A percentile compares a stretch with the other conserved stretches of the same genome.
Conservation (phyloP, 768 basidiomycete species). For the Tulasnella calospora region DNA sequence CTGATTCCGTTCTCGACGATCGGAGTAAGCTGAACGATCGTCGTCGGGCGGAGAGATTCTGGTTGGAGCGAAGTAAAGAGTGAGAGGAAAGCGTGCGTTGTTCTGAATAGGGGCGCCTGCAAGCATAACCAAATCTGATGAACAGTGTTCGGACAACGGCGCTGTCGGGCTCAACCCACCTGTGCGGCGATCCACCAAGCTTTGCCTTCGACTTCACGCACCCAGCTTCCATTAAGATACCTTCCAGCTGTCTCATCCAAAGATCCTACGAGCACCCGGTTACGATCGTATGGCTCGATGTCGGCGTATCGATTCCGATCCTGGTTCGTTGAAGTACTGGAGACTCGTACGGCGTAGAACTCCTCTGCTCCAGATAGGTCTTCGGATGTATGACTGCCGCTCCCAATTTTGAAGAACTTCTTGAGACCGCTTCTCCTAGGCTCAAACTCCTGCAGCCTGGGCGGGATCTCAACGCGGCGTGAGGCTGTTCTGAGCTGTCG, state of each 20-base stretch:
- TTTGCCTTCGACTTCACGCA: slow-evolving; percentile 63
- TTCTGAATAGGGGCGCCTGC: slow-evolving; percentile 60
- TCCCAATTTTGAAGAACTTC: not conserved
- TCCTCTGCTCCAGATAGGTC: slow-evolving; percentile 6
- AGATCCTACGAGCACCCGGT: slow-evolving; percentile 46
- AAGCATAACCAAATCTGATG: not conserved
- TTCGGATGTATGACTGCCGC: not conserved
- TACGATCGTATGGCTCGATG: slow-evolving; percentile 77
- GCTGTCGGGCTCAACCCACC: slow-evolving; percentile 22
- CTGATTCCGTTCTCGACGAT: slow-evolving; percentile 61
- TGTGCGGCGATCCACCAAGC: slow-evolving; percentile 86
- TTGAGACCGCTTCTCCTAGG: not conserved
- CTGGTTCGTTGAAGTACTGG: slow-evolving; percentile 35
- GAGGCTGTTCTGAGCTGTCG: not conserved
- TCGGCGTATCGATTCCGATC: slow-evolving; percentile 64
- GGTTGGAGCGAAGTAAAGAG: slow-evolving; percentile 43
- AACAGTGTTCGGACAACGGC: not conserved
- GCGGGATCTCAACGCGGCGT: not conserved
- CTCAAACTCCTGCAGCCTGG: not conserved
- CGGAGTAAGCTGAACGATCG: slow-evolving; percentile 77
- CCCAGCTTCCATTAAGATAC: slow-evolving; percentile 84
- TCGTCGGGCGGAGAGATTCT: slow-evolving; percentile 51
- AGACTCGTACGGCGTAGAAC: not conserved
- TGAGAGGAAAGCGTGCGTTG: slow-evolving; percentile 72
- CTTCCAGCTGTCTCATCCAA: slow-evolving; percentile 33